Percentiles rank a stretch among this genome's conserved stretches.
phyloP scores from a whole-genome alignment of 1,284 basidiomycete species.

The Irpex sp. region DNA sequence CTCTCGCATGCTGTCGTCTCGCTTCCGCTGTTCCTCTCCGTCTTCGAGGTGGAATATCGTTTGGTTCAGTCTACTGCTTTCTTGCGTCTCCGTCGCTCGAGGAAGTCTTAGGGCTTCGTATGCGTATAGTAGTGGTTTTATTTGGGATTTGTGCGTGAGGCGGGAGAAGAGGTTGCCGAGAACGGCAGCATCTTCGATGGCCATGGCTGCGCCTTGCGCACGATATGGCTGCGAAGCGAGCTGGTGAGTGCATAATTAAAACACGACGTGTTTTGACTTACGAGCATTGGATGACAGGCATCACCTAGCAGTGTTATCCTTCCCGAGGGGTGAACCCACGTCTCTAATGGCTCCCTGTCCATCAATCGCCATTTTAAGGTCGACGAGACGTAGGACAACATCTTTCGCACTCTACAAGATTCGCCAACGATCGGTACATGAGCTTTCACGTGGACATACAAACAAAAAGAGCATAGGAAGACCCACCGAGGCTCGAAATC shows the following conservation, averaged over 20 bases:
- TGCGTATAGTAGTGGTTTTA: conserved; percentile 42
- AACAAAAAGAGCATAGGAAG: background rate
- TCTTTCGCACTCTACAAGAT: conserved; percentile 30
- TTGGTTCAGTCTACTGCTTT: conserved; percentile 44
- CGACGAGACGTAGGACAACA: conserved; percentile 33
- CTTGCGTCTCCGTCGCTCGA: conserved; percentile 45
- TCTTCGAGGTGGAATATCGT: conserved; percentile 51
- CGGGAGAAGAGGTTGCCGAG: conserved; percentile 52
- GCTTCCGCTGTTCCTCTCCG: conserved; percentile 45
- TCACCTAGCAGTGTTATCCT: conserved; percentile 39
- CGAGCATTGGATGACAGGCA: conserved; percentile 59
- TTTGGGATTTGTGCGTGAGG: conserved; percentile 29
- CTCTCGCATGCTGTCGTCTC: conserved; percentile 46
- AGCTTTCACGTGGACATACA: background rate
- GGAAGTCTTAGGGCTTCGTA: conserved; percentile 46
- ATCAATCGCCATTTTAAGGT: conserved; percentile 43
- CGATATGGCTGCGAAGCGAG: conserved; percentile 50
- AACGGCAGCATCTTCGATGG: conserved; percentile 62
- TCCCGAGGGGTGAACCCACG: conserved; percentile 36
- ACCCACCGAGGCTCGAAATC: conserved; percentile 40
- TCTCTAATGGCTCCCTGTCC: conserved; percentile 36
- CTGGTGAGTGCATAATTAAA: background rate
- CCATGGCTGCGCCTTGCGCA: conserved; percentile 67
- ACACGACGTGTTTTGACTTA: conserved; percentile 24
- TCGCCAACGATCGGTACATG: background rate